A percentile compares a stretch with the other conserved stretches of the same genome.
phyloP scores from a whole-genome alignment of 1,284 basidiomycete species.

The Boletus semigastroideus region DNA sequence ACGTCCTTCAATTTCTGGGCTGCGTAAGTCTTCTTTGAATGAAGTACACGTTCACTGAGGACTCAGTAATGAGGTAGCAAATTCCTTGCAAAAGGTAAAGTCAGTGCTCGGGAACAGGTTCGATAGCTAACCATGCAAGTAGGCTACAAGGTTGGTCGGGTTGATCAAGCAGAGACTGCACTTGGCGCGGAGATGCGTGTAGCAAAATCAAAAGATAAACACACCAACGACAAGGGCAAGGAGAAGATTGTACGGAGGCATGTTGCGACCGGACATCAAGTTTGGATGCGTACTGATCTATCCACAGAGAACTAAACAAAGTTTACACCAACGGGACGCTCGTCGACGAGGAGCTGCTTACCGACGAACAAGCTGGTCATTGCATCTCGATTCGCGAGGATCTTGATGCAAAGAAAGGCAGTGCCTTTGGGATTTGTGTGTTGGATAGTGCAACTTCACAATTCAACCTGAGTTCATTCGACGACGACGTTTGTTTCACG shows the following conservation, averaged over 20 bases:
- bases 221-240: constrained; percentile 46
- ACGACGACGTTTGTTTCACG: constrained; percentile 92
- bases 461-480: constrained; percentile 89
- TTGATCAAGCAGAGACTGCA: constrained; percentile 96
- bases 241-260: constrained; percentile 83
- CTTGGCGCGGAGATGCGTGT: constrained; percentile 80
- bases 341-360: constrained; percentile 86
- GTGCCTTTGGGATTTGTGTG: constrained; percentile 89
- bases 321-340: constrained; percentile 98
- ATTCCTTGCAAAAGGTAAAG: constrained; percentile 74
- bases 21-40: constrained; percentile 52
- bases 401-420: constrained; percentile 43
- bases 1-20: constrained; percentile 93
- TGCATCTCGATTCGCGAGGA: constrained; percentile 88
- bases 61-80: constrained; percentile 44
- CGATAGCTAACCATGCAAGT: constrained; percentile 10
- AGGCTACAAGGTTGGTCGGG: constrained; percentile 96
- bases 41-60: constrained; percentile 4
- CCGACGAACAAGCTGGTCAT: constrained; percentile 93
- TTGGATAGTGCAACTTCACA: constrained; percentile 96
- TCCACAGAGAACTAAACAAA: constrained; percentile 82
- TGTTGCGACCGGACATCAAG: constrained; percentile 3
- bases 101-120: not conserved
- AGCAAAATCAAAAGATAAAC: constrained; percentile 68
- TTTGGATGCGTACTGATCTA: constrained; percentile 3